Evolutionary conservation across 306 rosid genomes (phyloP).

Genomic region (Quercus bicolor): DNA sequence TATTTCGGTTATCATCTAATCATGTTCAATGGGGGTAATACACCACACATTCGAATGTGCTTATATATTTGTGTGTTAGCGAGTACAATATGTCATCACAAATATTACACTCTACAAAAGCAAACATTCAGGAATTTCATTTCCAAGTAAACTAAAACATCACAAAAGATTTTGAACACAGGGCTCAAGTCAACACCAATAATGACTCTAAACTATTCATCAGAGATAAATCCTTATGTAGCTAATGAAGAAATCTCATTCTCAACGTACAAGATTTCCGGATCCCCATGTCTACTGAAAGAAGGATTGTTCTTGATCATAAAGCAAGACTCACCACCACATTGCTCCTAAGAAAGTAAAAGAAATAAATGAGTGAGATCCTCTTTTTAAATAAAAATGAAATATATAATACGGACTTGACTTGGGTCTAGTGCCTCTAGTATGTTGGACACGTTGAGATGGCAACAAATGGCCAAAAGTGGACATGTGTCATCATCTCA

Average conservation of each 20-base stretch:
- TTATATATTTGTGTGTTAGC: background rate
- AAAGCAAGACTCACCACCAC: conserved; percentile 69
- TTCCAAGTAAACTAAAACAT: background rate
- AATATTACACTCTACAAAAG: background rate
- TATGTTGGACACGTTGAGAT: too few species aligned
- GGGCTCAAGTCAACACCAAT: background rate
- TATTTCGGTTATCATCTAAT: background rate
- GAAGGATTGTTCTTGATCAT: conserved; percentile 59
- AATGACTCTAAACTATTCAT: background rate
- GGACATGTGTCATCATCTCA: too few species aligned
- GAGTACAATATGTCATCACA: background rate
- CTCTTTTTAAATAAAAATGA: background rate
- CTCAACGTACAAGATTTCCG: conserved; percentile 60
- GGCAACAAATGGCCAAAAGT: too few species aligned
- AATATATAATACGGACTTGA: background rate
- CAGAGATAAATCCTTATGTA: background rate
- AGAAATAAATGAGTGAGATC: background rate
- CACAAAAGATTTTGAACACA: background rate
- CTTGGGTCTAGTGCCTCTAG: background rate
- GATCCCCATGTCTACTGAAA: conserved; percentile 33
- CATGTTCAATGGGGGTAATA: background rate
- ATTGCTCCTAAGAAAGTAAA: conserved; percentile 42
- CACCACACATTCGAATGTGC: background rate
- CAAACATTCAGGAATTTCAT: background rate
- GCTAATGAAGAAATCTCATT: background rate